phyloP scores from a whole-genome alignment of 495 filamentous ascomycete genomes.

The Neohortaea acidophila region DNA sequence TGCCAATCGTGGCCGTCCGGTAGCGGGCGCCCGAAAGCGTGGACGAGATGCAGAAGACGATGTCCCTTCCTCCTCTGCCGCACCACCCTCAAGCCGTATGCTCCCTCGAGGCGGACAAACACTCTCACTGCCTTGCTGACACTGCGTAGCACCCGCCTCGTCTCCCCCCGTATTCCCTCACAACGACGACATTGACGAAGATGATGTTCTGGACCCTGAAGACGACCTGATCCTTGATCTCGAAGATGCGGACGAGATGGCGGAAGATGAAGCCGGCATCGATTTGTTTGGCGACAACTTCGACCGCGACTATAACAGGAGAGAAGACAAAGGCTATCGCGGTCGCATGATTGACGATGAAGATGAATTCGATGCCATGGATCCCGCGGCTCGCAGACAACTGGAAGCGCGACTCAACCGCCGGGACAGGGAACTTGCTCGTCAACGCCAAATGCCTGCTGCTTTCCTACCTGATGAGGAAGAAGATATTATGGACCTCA shows the following conservation, averaged over 20 bases:
- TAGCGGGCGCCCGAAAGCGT: conserved; percentile 57
- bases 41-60: conserved; percentile 66
- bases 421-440: conserved; percentile 65
- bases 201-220: conserved; percentile 57
- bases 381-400: conserved; percentile 52
- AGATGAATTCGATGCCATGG: conserved; percentile 58
- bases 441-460: conserved; percentile 57
- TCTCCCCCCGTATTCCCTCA: conserved; percentile 43
- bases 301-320: conserved; percentile 63
- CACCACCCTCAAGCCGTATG: conserved; percentile 57
- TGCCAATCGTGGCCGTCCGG: conserved; percentile 60
- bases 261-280: conserved; percentile 85
- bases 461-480: conserved; percentile 84
- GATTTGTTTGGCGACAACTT: conserved; percentile 87
- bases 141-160: conserved; percentile 32
- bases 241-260: conserved; percentile 90
- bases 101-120: conserved; percentile 14
- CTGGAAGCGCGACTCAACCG: conserved; percentile 71
- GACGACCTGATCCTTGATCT: conserved; percentile 63
- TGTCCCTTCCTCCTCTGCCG: conserved; percentile 47
- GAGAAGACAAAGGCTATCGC: conserved; percentile 50
- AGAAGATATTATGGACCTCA: conserved; percentile 66
- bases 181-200: conserved; percentile 43
- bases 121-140: not conserved
- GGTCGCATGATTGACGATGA: conserved; percentile 67